Conservation (phyloP, 176 grass and related monocot genomes). For the Phoenix roebelenii region DNA sequence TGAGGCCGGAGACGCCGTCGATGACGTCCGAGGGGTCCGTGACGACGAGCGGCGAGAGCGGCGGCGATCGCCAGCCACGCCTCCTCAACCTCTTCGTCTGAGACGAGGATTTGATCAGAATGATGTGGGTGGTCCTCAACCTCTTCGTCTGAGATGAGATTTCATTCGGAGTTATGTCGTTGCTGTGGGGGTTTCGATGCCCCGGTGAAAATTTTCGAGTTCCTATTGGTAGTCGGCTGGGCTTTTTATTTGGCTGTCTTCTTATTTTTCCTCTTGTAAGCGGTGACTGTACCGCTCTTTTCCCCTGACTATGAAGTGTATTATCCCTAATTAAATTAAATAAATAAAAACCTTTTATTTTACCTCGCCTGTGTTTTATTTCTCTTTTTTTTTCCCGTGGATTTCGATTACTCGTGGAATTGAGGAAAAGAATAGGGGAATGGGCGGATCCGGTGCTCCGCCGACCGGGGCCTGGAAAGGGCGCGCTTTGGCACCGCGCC, state of each 20-base stretch:
- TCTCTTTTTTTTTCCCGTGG: not conserved
- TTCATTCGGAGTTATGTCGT: not conserved
- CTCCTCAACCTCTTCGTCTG: constrained; percentile 78
- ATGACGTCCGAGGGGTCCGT: constrained; percentile 71
- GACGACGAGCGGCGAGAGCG: constrained; percentile 31
- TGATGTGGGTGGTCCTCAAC: constrained; percentile 26
- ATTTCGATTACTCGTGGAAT: too few species aligned
- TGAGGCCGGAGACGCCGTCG: constrained; percentile 53
- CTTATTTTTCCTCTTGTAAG: constrained; percentile 17
- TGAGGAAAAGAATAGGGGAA: too few species aligned
- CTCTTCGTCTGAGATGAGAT: constrained; percentile 48
- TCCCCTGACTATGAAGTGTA: constrained; percentile 9
- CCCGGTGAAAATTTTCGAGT: not conserved
- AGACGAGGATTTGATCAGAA: not conserved
- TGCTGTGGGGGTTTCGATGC: not conserved
- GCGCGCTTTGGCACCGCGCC: too few species aligned
- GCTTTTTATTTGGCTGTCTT: constrained; percentile 15
- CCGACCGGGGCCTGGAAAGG: too few species aligned
- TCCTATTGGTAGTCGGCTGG: constrained; percentile 29
- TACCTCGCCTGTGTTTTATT: too few species aligned
- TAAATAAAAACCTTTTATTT: too few species aligned
- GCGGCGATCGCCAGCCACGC: constrained; percentile 18
- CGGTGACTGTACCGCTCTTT: constrained; percentile 18
- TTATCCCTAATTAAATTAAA: not conserved
- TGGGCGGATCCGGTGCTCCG: too few species aligned